Conservation (phyloP, 148 eudicot species). For the Rhododendron williamsianum region DNA sequence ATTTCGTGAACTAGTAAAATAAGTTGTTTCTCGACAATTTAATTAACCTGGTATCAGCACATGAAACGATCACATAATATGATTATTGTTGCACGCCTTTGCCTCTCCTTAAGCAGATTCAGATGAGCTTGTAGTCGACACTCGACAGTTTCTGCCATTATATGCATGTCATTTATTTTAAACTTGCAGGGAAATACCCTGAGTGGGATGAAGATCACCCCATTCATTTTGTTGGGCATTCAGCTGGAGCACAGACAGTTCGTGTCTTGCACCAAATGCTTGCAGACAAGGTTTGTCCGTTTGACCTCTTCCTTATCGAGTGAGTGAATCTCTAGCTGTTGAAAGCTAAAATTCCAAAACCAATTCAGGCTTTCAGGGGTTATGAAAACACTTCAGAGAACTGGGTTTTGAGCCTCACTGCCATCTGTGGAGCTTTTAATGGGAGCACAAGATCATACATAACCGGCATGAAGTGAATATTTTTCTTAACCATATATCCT, state of each 20-base stretch:
- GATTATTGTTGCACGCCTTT: neutral
- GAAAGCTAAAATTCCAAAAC: neutral
- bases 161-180: neutral
- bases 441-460: slow-evolving; percentile 83
- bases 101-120: neutral
- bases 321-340: neutral
- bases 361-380: slow-evolving; percentile 65
- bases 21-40: neutral
- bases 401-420: slow-evolving; percentile 79
- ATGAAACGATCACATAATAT: neutral
- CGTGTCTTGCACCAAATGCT: slow-evolving; percentile 95
- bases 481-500: neutral
- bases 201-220: slow-evolving; percentile 97
- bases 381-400: slow-evolving; percentile 62
- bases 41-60: neutral
- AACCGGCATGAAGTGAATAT: slow-evolving; percentile 87
- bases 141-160: neutral
- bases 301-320: neutral
- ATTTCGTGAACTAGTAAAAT: neutral
- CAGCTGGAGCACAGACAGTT: slow-evolving; percentile 85
- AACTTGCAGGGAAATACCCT: slow-evolving; percentile 57
- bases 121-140: neutral
- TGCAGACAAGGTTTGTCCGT: slow-evolving; percentile 63
- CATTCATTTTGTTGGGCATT: slow-evolving; percentile 93
- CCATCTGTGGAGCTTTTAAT: slow-evolving; percentile 86